Base-by-base conservation (phyloP, 169 alveolate genomes). In the Eimeria brunetti region DNA sequence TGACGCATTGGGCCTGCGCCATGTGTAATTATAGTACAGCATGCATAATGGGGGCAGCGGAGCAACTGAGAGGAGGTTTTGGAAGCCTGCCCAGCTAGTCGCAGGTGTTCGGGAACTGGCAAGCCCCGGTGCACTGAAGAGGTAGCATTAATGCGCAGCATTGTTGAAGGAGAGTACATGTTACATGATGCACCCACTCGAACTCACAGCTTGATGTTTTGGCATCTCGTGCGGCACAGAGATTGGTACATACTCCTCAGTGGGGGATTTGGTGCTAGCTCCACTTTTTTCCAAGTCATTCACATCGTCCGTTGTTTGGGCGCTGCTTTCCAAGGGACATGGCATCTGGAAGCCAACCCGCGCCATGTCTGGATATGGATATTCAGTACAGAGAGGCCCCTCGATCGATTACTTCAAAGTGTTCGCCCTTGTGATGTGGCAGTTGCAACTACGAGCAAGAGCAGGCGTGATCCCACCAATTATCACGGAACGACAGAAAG, bases 231-330 rank as follows among this genome's bases (percentile, higher is more conserved):
- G 89, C 7, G 89, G 71, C 30, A 30, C 69, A 16, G 89, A 53
- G 9, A 81, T 81, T 22, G 56, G 89, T 14, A 81, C 53, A 56
- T 81, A 81, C 73, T n/a, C 71, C 49, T 46, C 85, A 27, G 62
- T 75, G 62, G 85, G 85, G 38, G 85, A 75, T 41, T 44, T n/a
- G 62, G 38, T 46, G 58, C 62, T 33, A 41, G 24, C 14, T 75
- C 24, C 62, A 46, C 38, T 41, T 20, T 44, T 16, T 18, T 24
- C 62, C 33, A 46, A 46, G 38, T 46, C 60, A 16, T 46, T 24
- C 8, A 22, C 62, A 18, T 8, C 85, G 58, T 11, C 62, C 24
- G 38, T 46, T 9, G 53, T 36, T 46, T 22, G 33, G 62, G 18
- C 41, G 62, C 85, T 41, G 62, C 33, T 75, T 75, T 44, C 38